phyloP scores from a whole-genome alignment of 495 filamentous ascomycete genomes.

The Penicillium robsamsonii region DNA sequence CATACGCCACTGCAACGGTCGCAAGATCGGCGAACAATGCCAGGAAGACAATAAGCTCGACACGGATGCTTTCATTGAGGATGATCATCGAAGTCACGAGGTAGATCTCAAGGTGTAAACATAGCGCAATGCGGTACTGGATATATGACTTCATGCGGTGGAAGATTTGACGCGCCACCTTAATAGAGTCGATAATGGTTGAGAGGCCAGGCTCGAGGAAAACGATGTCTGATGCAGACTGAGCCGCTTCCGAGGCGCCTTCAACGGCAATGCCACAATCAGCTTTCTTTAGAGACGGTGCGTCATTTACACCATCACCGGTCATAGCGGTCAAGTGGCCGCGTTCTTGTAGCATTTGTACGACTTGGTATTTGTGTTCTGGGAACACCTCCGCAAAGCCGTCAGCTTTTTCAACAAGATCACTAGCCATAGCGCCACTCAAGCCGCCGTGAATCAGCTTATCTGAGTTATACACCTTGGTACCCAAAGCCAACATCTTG shows the following conservation, averaged over 20 bases:
- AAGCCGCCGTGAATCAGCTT: slow-evolving; percentile 69
- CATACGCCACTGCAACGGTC: slow-evolving; percentile 71
- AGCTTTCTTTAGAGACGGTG: slow-evolving; percentile 92
- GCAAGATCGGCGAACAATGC: slow-evolving; percentile 73
- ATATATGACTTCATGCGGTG: slow-evolving; percentile 80
- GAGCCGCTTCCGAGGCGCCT: slow-evolving; percentile 70
- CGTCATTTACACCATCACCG: slow-evolving; percentile 97
- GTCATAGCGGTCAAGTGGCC: slow-evolving; percentile 98
- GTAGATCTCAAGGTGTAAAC: slow-evolving; percentile 71
- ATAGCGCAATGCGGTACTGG: slow-evolving; percentile 74
- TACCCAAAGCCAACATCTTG: slow-evolving; percentile 73
- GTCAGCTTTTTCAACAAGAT: slow-evolving; percentile 70
- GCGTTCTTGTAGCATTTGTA: slow-evolving; percentile 94
- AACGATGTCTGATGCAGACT: slow-evolving; percentile 72
- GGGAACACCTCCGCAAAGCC: slow-evolving; percentile 89
- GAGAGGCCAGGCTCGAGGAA: slow-evolving; percentile 72
- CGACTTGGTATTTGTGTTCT: slow-evolving; percentile 97
- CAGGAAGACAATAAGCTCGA: slow-evolving; percentile 68
- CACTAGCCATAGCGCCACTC: slow-evolving; percentile 65
- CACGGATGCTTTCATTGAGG: slow-evolving; percentile 66
- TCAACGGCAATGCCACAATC: slow-evolving; percentile 75
- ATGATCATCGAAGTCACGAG: slow-evolving; percentile 72
- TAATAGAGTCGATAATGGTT: slow-evolving; percentile 73
- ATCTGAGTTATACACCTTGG: slow-evolving; percentile 72
- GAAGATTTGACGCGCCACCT: slow-evolving; percentile 73